Conservation (phyloP, 2,329 filamentous ascomycete genomes). For the Exophiala alcalophila region DNA sequence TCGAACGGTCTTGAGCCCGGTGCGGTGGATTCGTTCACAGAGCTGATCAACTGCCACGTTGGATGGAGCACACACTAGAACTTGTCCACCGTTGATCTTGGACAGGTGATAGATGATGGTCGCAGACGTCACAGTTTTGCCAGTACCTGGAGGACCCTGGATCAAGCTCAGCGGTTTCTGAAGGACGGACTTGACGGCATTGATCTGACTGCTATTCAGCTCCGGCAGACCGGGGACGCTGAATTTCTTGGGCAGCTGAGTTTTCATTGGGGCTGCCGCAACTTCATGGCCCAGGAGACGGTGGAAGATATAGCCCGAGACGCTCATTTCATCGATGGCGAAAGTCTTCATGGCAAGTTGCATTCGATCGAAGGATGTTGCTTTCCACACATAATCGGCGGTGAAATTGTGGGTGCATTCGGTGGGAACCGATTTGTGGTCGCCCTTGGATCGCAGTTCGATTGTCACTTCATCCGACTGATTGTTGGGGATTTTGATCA, state of each 20-base stretch:
- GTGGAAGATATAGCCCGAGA: conserved; percentile 98
- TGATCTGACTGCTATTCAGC: conserved; percentile 92
- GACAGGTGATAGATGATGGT: conserved; percentile 98
- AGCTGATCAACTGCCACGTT: conserved; percentile 98
- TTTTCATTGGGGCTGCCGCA: conserved; percentile 91
- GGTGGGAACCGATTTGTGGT: conserved; percentile 92
- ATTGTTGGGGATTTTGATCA: conserved; percentile 99
- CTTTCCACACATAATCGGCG: conserved; percentile 99
- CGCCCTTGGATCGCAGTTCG: conserved; percentile 88
- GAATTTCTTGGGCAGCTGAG: conserved; percentile 92
- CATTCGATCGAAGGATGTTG: conserved; percentile 98
- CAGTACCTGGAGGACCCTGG: conserved; percentile 92
- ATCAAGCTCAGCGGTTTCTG: conserved; percentile 93
- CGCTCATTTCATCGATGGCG: conserved; percentile 94
- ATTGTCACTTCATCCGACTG: conserved; percentile 96
- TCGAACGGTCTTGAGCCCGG: conserved; percentile 92
- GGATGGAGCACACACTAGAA: conserved; percentile 93
- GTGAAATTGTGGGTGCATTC: conserved; percentile 98
- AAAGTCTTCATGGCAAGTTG: conserved; percentile 99
- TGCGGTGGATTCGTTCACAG: conserved; percentile 92
- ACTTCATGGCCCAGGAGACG: conserved; percentile 94
- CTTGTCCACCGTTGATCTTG: conserved; percentile 91
- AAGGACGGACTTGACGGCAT: conserved; percentile 90
- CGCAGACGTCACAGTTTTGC: conserved; percentile 97
- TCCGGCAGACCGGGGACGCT: conserved; percentile 91